These are phyloP conservation scores for Prunus mume DNA, from an alignment of 306 rosid species.

Conservation along the genomic window DNA sequence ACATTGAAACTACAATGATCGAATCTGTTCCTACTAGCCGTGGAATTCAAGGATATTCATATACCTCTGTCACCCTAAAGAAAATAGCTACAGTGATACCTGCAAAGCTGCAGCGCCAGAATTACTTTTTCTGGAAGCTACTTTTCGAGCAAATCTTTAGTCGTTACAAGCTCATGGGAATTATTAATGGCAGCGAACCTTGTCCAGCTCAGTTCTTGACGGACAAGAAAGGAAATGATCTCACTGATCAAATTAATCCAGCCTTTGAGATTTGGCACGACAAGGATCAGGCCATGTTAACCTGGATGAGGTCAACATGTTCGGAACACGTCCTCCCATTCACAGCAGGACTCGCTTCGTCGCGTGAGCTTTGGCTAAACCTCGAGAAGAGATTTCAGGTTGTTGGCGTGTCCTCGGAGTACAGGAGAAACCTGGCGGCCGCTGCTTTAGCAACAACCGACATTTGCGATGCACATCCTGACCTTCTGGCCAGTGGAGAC, in stretches of 20 bases:
- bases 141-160: not conserved
- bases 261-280: not conserved
- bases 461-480: constrained; percentile 35
- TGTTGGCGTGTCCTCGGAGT: not conserved
- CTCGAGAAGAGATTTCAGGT: not conserved
- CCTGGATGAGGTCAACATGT: not conserved
- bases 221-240: not conserved
- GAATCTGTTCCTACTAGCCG: too few species aligned
- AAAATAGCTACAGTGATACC: too few species aligned
- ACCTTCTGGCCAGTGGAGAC: constrained; percentile 30
- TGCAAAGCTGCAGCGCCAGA: too few species aligned
- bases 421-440: not conserved
- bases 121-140: not conserved
- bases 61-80: too few species aligned
- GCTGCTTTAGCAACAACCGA: constrained; percentile 29
- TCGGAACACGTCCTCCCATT: not conserved
- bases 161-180: not conserved
- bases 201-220: not conserved
- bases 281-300: not conserved
- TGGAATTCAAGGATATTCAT: too few species aligned
- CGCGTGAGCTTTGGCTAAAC: not conserved
- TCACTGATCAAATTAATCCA: not conserved
- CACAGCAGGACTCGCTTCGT: not conserved
- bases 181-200: not conserved
- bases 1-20: too few species aligned